These are phyloP conservation scores for Euphorbia celastroides DNA, from an alignment of 441 rosid species.

Conservation along the genomic window DNA sequence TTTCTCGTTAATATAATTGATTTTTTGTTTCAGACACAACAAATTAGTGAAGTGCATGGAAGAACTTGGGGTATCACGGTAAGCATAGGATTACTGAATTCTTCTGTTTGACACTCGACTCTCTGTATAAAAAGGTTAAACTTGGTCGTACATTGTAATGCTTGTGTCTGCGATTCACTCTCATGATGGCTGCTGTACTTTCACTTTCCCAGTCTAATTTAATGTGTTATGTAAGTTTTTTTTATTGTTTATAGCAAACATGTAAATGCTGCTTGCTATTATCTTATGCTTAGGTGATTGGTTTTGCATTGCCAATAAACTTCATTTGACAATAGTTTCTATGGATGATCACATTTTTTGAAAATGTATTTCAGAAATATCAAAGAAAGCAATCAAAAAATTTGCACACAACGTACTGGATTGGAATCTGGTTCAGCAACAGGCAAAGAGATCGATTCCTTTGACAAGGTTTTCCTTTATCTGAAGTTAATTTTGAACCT, in stretches of 20 bases:
- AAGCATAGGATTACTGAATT: constrained; percentile 22
- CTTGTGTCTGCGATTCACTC: neutral
- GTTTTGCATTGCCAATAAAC: neutral
- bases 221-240: neutral
- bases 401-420: constrained; percentile 29
- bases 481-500: constrained; percentile 3
- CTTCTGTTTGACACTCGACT: neutral
- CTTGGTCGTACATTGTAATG: neutral
- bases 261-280: neutral
- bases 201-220: neutral
- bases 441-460: constrained; percentile 49
- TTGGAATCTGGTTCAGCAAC: constrained; percentile 20
- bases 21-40: constrained; percentile 56
- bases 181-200: neutral
- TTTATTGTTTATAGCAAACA: neutral
- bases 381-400: constrained; percentile 28
- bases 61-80: constrained; percentile 64
- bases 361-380: constrained; percentile 45
- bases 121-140: neutral
- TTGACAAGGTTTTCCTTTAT: constrained; percentile 63
- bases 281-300: neutral
- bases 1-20: constrained; percentile 13
- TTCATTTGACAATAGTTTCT: constrained; percentile 12
- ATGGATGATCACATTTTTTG: constrained; percentile 14
- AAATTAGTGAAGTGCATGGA: constrained; percentile 70